Conservation (phyloP, 495 filamentous ascomycete genomes). For the Lasiosphaeriaceae sp. region DNA sequence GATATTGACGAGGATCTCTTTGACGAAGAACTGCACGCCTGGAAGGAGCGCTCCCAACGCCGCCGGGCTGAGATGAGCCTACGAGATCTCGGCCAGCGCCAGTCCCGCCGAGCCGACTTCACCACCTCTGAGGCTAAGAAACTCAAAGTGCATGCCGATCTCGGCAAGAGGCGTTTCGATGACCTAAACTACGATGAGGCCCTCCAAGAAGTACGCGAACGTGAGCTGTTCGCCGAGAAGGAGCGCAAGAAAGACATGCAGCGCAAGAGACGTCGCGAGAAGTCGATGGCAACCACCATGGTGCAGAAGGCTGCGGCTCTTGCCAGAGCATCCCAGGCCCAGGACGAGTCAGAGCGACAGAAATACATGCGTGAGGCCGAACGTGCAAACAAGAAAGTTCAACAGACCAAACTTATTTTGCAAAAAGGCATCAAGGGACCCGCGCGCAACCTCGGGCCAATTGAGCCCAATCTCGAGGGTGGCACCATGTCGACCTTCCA, state of each 20-base stretch:
- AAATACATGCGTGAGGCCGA: slow-evolving; percentile 77
- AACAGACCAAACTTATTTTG: slow-evolving; percentile 74
- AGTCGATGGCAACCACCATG: slow-evolving; percentile 81
- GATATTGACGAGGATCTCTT: slow-evolving; percentile 64
- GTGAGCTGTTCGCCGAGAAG: slow-evolving; percentile 90
- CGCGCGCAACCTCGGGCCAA: slow-evolving; percentile 68
- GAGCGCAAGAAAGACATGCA: slow-evolving; percentile 99
- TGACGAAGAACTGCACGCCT: slow-evolving; percentile 53
- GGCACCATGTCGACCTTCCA: slow-evolving; percentile 86
- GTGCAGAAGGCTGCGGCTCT: slow-evolving; percentile 82
- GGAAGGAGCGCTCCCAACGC: slow-evolving; percentile 52
- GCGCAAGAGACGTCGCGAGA: slow-evolving; percentile 92
- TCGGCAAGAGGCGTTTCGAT: slow-evolving; percentile 49
- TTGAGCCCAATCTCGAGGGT: slow-evolving; percentile 80
- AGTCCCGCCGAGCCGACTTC: slow-evolving; percentile 47
- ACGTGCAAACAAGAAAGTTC: slow-evolving; percentile 81
- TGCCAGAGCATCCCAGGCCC: slow-evolving; percentile 64
- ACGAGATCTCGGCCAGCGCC: slow-evolving; percentile 51
- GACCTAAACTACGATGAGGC: slow-evolving; percentile 58
- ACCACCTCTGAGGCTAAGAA: slow-evolving; percentile 29
- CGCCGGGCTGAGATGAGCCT: slow-evolving; percentile 57
- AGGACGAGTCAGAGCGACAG: slow-evolving; percentile 73
- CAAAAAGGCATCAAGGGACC: slow-evolving; percentile 80
- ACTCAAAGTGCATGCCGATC: slow-evolving; percentile 42
- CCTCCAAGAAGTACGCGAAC: slow-evolving; percentile 77